Evolutionary conservation across 495 filamentous ascomycete genomes (phyloP).

Genomic region (Penicillium soppii): DNA sequence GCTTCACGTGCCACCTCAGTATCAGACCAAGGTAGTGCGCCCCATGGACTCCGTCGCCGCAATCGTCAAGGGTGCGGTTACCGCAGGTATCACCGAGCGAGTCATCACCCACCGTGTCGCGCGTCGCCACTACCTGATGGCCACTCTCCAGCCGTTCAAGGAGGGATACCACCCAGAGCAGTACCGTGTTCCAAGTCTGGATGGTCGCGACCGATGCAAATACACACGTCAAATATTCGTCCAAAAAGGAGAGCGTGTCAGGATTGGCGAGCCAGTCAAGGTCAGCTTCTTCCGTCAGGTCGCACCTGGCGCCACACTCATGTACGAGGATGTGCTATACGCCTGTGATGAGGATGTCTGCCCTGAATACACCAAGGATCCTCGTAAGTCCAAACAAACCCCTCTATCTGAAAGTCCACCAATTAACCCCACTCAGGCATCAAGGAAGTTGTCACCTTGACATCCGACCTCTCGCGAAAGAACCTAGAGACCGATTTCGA

Average conservation of each 20-base stretch:
- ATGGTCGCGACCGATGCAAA: slow-evolving; percentile 98
- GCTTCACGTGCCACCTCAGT: slow-evolving; percentile 75
- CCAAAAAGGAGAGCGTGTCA: slow-evolving; percentile 97
- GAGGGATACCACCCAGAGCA: slow-evolving; percentile 98
- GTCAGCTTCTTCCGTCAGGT: slow-evolving; percentile 99
- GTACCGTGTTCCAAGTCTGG: slow-evolving; percentile 93
- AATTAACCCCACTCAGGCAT: slow-evolving; percentile 61
- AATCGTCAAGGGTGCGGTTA: slow-evolving; percentile 79
- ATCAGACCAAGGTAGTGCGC: slow-evolving; percentile 76
- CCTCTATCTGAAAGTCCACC: not conserved
- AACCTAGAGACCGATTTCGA: slow-evolving; percentile 99
- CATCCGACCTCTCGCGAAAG: slow-evolving; percentile 94
- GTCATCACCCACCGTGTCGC: slow-evolving; percentile 96
- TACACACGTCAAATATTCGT: slow-evolving; percentile 98
- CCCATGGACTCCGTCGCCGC: slow-evolving; percentile 82
- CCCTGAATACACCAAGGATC: slow-evolving; percentile 98
- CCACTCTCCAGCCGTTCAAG: slow-evolving; percentile 97
- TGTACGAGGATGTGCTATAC: slow-evolving; percentile 99
- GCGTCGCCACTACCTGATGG: slow-evolving; percentile 99
- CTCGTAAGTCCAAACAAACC: slow-evolving; percentile 65
- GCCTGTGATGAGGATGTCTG: slow-evolving; percentile 98
- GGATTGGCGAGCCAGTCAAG: slow-evolving; percentile 98
- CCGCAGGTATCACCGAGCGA: slow-evolving; percentile 92
- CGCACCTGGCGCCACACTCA: slow-evolving; percentile 92
- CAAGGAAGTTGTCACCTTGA: slow-evolving; percentile 98